Percentiles rank a stretch among this genome's conserved stretches.
phyloP scores from a whole-genome alignment of 257 asterid species.

The Salvia splendens region DNA sequence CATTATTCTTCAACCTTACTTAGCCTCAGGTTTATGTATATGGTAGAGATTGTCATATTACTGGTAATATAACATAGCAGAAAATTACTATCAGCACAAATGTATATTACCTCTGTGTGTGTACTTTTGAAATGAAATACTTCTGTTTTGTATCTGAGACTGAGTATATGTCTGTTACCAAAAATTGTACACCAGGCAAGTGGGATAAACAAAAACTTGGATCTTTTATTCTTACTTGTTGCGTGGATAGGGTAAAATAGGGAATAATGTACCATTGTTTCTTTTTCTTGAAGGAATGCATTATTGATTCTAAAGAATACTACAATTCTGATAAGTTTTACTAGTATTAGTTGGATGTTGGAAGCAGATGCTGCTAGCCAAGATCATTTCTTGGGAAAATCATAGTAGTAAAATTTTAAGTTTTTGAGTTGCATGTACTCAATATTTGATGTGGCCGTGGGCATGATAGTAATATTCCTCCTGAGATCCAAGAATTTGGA shows the following conservation, averaged over 20 bases:
- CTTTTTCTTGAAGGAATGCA: too few species aligned
- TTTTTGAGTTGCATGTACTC: background rate
- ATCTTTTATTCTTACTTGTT: too few species aligned
- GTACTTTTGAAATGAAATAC: too few species aligned
- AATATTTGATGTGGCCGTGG: background rate
- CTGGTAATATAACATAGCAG: constrained; percentile 18
- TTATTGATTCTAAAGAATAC: too few species aligned
- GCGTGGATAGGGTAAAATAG: too few species aligned
- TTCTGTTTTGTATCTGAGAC: too few species aligned
- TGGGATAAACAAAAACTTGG: too few species aligned
- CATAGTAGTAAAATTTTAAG: background rate
- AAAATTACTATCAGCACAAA: background rate
- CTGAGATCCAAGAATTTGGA: background rate
- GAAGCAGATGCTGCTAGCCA: constrained; percentile 29
- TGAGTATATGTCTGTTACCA: too few species aligned
- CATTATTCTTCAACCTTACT: background rate
- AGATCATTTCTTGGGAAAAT: too few species aligned
- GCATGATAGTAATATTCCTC: background rate
- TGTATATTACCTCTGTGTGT: background rate
- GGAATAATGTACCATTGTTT: too few species aligned
- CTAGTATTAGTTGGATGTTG: constrained; percentile 47
- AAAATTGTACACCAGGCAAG: too few species aligned
- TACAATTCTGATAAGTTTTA: too few species aligned
- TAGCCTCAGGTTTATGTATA: constrained; percentile 16
- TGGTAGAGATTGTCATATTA: constrained; percentile 16